A percentile compares a stretch with the other conserved stretches of the same genome.
Conservation (phyloP, 257 asterid genomes). For the Jacaranda copaia region DNA sequence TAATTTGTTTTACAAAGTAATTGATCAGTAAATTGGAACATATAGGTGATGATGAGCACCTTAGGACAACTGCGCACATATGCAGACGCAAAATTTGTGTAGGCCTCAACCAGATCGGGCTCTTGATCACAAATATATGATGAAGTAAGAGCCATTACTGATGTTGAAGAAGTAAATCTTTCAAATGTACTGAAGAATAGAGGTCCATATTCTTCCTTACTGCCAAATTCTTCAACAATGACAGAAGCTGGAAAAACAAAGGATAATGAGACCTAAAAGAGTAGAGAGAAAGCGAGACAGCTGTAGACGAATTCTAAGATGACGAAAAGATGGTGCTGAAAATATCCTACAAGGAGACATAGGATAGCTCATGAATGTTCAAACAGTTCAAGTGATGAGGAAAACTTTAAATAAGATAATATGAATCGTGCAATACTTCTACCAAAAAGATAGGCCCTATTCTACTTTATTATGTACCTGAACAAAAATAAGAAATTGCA, state of each 20-base stretch:
- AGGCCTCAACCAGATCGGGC: conserved; percentile 95
- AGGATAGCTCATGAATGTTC: conserved; percentile 10
- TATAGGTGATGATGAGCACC: conserved; percentile 53
- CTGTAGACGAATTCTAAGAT: conserved; percentile 21
- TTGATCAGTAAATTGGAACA: conserved; percentile 15
- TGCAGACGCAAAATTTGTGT: conserved; percentile 74
- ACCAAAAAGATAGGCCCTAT: conserved; percentile 8
- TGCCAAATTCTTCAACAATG: conserved; percentile 83
- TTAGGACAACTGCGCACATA: conserved; percentile 74
- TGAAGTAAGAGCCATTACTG: conserved; percentile 84
- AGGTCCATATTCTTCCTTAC: conserved; percentile 77
- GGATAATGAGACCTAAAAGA: conserved; percentile 39
- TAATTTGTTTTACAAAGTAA: neutral
- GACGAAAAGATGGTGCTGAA: neutral
- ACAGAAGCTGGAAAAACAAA: conserved; percentile 67
- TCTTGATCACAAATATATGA: conserved; percentile 95
- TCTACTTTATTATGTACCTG: conserved; percentile 6
- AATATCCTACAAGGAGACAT: conserved; percentile 24
- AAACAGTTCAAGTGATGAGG: conserved; percentile 19
- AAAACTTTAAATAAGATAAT: neutral
- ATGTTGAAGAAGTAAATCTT: conserved; percentile 73
- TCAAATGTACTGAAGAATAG: conserved; percentile 75
- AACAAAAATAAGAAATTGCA: conserved; percentile 1
- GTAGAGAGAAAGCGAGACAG: neutral
- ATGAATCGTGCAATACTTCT: conserved; percentile 26